Conservation (phyloP, 306 rosid genomes). For the Vigna angularis region DNA sequence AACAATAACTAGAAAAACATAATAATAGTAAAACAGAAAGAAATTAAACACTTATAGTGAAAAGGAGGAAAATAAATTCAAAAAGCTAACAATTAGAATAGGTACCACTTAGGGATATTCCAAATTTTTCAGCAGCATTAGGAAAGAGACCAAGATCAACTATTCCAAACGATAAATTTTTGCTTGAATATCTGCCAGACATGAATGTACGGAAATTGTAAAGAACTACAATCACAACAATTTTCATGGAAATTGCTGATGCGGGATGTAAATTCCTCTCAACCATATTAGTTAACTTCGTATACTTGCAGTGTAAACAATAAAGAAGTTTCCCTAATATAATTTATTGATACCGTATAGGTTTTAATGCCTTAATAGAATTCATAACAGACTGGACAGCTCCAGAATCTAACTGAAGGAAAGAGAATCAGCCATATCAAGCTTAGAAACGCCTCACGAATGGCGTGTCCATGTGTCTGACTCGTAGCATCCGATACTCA, state of each 20-base stretch:
- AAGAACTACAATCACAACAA: constrained; percentile 21
- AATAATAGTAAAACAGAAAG: neutral
- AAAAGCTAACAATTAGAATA: constrained; percentile 5
- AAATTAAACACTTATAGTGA: constrained; percentile 10
- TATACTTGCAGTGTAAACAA: neutral
- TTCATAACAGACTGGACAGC: neutral
- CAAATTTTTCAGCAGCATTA: constrained; percentile 82
- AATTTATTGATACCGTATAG: neutral
- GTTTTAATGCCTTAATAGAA: neutral
- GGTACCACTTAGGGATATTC: constrained; percentile 83
- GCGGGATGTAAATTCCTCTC: neutral
- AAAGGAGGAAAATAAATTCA: constrained; percentile 13
- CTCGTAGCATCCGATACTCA: no score
- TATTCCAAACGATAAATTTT: constrained; percentile 81
- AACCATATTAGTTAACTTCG: neutral
- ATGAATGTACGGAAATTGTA: constrained; percentile 37
- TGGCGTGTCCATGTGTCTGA: no score
- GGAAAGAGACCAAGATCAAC: constrained; percentile 97
- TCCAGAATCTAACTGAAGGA: neutral
- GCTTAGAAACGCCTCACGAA: no score
- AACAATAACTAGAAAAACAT: constrained; percentile 20
- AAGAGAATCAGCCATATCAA: neutral
- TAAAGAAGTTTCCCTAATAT: constrained; percentile 9
- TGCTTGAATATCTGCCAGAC: constrained; percentile 83
- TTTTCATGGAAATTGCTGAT: constrained; percentile 19